phyloP scores from a whole-genome alignment of 176 grass and related monocot species.

The Eragrostis nindensis region DNA sequence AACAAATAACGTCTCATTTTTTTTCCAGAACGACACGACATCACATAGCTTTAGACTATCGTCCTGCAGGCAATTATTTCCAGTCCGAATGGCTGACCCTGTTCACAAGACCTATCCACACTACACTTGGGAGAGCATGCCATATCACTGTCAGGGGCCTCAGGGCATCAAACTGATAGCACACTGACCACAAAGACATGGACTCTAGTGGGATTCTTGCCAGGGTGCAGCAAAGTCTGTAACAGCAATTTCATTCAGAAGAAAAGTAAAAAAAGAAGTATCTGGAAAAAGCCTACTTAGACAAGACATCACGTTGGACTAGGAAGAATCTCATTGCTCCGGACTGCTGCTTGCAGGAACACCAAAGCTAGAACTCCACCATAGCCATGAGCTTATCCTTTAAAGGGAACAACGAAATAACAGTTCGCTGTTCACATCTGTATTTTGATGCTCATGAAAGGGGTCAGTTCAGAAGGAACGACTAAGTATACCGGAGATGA shows the following conservation, averaged over 20 bases:
- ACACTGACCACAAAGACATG: conserved; percentile 39
- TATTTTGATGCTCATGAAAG: conserved; percentile 19
- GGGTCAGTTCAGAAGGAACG: conserved; percentile 1
- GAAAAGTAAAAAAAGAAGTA: conserved; percentile 24
- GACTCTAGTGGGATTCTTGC: conserved; percentile 53
- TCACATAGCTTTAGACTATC: conserved; percentile 2
- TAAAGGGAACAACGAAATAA: conserved; percentile 23
- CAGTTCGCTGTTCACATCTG: conserved; percentile 15
- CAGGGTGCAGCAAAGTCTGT: conserved; percentile 34
- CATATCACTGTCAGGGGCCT: conserved; percentile 48
- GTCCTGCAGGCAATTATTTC: conserved; percentile 37
- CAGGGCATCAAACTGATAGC: conserved; percentile 42
- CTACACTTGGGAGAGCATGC: conserved; percentile 11
- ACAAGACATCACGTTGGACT: conserved; percentile 50
- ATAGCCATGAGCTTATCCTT: conserved; percentile 18
- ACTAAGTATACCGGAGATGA: not conserved
- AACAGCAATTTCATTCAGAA: conserved; percentile 41
- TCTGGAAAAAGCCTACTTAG: conserved; percentile 29
- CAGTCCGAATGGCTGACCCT: conserved; percentile 27
- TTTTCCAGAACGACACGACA: conserved; percentile 23
- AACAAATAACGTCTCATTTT: not conserved
- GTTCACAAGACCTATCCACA: conserved; percentile 44
- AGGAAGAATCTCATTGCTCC: conserved; percentile 17
- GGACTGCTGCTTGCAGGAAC: conserved; percentile 34
- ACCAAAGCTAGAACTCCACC: conserved; percentile 35